Evolutionary conservation across 2,329 filamentous ascomycete genomes (phyloP), one percentile per base, ranked within the genome.

Genomic region (Fusarium brevicatenulatum): DNA sequence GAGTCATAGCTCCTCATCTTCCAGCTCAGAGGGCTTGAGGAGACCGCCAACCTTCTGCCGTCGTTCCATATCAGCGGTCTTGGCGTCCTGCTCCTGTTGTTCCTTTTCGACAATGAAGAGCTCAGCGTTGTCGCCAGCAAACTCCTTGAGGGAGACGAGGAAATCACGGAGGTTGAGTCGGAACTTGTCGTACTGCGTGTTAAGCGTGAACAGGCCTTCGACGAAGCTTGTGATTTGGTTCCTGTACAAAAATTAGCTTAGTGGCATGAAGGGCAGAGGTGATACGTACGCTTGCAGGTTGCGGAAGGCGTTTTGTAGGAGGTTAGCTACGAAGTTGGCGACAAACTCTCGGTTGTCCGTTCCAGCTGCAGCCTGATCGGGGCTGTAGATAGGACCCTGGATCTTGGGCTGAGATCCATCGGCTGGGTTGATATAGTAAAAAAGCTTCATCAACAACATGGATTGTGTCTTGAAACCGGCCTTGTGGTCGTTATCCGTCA

Each of bases 401-500:
- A 99, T 95, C 88, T 97, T 98, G 61, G 95, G 92, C 34, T 90
- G 87, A 16, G 86, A 83, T 32, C 88, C 89, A 76, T 92, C 90
- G 37, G 89, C 89, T 4, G 90, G 90, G 75, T 95, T 90, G n/a
- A 98, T 91, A 63, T 98, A 95, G 87, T 95, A 97, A 85, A 99
- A 97, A 89, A 99, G 95, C 79, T 95, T 93, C 78, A 96, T 95
- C 69, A 99, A 85, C 54, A 99, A 87, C 89, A 96, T 92, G 7
- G 95, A 95, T 85, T 99, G 96, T 13, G 95, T 96, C 87, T 99
- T 99, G 87, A 99, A 99, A 2, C 96, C 96, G 69, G 96, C 96
- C 86, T 99, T 99, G 88, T 99, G 96, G 78, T 99, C 96, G 68
- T 93, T 95, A 80, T 99, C 96, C 1, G 96, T 98, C 57, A 99